Evolutionary conservation across 352 stramenopile genomes (phyloP).

Genomic region (Pythium inflatum): DNA sequence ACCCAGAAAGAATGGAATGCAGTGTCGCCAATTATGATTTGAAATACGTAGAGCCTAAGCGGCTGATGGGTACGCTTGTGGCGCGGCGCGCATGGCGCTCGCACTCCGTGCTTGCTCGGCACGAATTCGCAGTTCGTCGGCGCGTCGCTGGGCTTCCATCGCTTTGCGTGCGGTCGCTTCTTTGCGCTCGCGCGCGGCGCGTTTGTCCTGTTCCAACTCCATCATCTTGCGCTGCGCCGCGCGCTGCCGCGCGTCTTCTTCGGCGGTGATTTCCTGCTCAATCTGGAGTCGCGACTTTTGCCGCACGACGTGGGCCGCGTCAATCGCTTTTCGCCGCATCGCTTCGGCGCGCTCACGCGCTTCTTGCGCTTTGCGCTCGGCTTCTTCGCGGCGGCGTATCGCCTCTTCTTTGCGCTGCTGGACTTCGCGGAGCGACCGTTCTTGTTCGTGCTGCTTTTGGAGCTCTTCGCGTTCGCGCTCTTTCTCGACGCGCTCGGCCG

Average conservation of each 20-base stretch:
- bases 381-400: conserved; percentile 62
- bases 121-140: conserved; percentile 53
- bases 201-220: conserved; percentile 58
- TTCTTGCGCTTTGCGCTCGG: conserved; percentile 65
- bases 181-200: conserved; percentile 42
- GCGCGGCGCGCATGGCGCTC: conserved; percentile 26
- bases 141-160: conserved; percentile 54
- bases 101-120: conserved; percentile 54
- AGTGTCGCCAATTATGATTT: background rate
- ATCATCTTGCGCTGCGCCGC: conserved; percentile 49
- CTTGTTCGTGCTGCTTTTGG: conserved; percentile 46
- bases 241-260: conserved; percentile 58
- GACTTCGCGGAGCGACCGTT: conserved; percentile 46
- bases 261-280: conserved; percentile 58
- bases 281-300: conserved; percentile 69
- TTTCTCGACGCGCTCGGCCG: conserved; percentile 57
- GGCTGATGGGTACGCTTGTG: conserved; percentile 7
- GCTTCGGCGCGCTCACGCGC: conserved; percentile 60
- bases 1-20: too few relatives aligned
- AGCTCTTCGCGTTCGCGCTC: conserved; percentile 50
- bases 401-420: conserved; percentile 71
- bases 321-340: conserved; percentile 65
- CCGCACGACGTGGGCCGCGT: conserved; percentile 71
- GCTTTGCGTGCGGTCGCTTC: conserved; percentile 58
- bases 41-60: background rate